A percentile compares a stretch with the other conserved stretches of the same genome.
phyloP scores from a whole-genome alignment of 148 eudicot species.

The Limonium bicolor region DNA sequence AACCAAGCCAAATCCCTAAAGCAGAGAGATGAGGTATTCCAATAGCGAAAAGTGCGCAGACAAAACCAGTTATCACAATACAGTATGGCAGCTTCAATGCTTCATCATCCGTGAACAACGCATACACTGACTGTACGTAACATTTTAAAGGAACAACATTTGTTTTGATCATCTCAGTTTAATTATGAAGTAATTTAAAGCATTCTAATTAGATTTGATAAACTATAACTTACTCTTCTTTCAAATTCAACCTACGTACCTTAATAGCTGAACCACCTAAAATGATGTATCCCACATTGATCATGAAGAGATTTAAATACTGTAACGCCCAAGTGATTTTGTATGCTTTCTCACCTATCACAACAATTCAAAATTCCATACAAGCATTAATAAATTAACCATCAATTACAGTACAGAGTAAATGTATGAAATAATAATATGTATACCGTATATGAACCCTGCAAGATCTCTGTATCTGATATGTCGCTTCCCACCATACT shows the following conservation, averaged over 20 bases:
- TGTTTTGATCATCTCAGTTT: no score
- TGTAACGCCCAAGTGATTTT: conserved; percentile 67
- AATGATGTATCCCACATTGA: conserved; percentile 64
- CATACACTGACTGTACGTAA: conserved; percentile 52
- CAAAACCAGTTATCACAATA: conserved; percentile 52
- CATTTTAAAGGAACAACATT: not conserved
- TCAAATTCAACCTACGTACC: no score
- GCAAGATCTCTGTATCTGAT: conserved; percentile 85
- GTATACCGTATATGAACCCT: conserved; percentile 60
- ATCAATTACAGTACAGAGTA: not conserved
- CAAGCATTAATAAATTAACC: not conserved
- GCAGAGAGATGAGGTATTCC: conserved; percentile 76
- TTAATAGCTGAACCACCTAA: conserved; percentile 66
- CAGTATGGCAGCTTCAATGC: conserved; percentile 66
- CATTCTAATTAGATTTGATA: no score
- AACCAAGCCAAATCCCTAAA: conserved; percentile 61
- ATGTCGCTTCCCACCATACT: conserved; percentile 70
- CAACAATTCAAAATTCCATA: no score
- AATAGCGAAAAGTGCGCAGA: conserved; percentile 65
- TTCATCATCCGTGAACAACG: conserved; percentile 34
- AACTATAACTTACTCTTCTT: no score
- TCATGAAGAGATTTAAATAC: conserved; percentile 82
- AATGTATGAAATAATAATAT: not conserved
- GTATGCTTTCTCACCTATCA: conserved; percentile 49
- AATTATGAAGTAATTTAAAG: no score